These are phyloP conservation scores for Chamaenerion angustifolium DNA, from an alignment of 345 rosid species.

Conservation along the genomic window DNA sequence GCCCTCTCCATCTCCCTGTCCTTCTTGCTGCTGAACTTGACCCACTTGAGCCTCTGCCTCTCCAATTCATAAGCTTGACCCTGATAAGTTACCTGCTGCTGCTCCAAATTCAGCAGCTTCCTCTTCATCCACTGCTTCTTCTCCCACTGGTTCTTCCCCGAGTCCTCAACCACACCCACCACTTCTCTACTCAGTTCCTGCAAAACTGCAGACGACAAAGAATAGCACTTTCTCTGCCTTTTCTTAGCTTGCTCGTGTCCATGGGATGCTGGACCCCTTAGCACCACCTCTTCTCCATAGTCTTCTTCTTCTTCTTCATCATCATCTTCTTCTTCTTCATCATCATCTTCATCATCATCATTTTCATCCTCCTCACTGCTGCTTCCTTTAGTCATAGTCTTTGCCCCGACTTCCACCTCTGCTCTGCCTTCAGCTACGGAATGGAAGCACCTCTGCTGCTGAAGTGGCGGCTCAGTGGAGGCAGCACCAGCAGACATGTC, in stretches of 20 bases:
- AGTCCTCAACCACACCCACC: constrained; percentile 36
- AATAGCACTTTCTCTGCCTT: constrained; percentile 20
- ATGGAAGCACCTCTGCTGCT: constrained; percentile 46
- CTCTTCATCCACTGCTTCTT: constrained; percentile 78
- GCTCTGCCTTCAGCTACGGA: constrained; percentile 18
- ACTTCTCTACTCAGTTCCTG: constrained; percentile 38
- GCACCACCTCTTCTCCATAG: constrained; percentile 22
- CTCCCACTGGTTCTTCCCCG: constrained; percentile 50
- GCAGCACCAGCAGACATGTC: constrained; percentile 23
- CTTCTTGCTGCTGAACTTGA: constrained; percentile 70
- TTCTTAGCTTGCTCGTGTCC: constrained; percentile 29
- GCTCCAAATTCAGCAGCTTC: constrained; percentile 53
- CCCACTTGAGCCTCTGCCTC: constrained; percentile 88
- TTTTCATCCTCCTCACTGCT: constrained; percentile 35
- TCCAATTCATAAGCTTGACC: constrained; percentile 60
- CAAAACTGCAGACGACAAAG: constrained; percentile 18
- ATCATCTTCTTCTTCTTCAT: constrained; percentile 37
- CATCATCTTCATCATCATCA: constrained; percentile 32
- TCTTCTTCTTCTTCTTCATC: constrained; percentile 30
- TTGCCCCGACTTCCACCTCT: constrained; percentile 17
- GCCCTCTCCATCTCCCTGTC: constrained; percentile 93
- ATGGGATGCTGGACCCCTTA: constrained; percentile 3
- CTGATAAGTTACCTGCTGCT: constrained; percentile 51
- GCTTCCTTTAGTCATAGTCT: constrained; percentile 23
- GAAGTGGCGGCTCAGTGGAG: constrained; percentile 16